A percentile compares a stretch with the other conserved stretches of the same genome.
Conservation (phyloP, 495 filamentous ascomycete species). For the Annulohypoxylon moriforme region DNA sequence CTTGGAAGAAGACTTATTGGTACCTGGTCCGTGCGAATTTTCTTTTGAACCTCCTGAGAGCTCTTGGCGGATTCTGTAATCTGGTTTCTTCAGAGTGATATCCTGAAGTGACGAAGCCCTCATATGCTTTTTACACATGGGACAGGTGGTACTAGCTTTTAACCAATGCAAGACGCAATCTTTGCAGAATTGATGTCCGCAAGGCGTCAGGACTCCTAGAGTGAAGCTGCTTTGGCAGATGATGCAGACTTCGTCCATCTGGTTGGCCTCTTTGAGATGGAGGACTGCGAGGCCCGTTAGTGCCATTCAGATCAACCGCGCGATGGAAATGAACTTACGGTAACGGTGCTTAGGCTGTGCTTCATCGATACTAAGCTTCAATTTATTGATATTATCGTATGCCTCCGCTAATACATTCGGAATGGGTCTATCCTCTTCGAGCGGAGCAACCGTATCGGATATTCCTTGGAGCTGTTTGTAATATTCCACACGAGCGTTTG, state of each 20-base stretch:
- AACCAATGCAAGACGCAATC: slow-evolving; percentile 85
- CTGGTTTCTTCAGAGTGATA: slow-evolving; percentile 83
- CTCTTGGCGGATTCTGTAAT: slow-evolving; percentile 77
- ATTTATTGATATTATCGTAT: too few relatives aligned
- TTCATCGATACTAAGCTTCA: slow-evolving; percentile 61
- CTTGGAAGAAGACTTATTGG: slow-evolving; percentile 24
- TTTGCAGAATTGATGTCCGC: slow-evolving; percentile 90
- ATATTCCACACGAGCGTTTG: slow-evolving; percentile 86
- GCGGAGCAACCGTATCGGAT: slow-evolving; percentile 84
- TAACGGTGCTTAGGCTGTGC: slow-evolving; percentile 78
- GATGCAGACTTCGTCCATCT: slow-evolving; percentile 72
- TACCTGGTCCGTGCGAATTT: slow-evolving; percentile 19
- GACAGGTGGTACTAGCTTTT: slow-evolving; percentile 69
- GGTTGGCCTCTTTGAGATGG: slow-evolving; percentile 64
- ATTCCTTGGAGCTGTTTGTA: slow-evolving; percentile 89
- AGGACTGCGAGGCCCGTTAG: slow-evolving; percentile 51
- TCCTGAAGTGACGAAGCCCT: slow-evolving; percentile 78
- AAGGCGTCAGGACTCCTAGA: slow-evolving; percentile 84
- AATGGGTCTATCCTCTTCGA: slow-evolving; percentile 64
- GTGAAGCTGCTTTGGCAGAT: slow-evolving; percentile 82
- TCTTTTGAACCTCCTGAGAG: slow-evolving; percentile 1
- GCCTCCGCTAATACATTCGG: slow-evolving; percentile 49
- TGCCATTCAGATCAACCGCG: slow-evolving; percentile 42
- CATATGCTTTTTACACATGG: slow-evolving; percentile 82
- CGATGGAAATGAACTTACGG: slow-evolving; percentile 63